Evolutionary conservation across 2,329 filamentous ascomycete species (phyloP).

Genomic region (Colletotrichum lupini): DNA sequence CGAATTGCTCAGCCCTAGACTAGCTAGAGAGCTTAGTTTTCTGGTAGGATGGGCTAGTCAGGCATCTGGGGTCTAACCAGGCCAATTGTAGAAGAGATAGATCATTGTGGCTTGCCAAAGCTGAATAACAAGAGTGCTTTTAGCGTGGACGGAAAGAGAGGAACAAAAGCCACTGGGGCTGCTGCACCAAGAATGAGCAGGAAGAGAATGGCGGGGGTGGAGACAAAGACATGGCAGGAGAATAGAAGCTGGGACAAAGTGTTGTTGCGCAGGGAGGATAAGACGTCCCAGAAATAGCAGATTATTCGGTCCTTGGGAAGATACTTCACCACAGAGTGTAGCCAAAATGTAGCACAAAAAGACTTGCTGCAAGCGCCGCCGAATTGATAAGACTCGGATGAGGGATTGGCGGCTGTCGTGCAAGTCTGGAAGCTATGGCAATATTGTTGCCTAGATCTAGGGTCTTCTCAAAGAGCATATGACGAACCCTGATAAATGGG

Average conservation of each 20-base stretch:
- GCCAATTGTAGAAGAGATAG: constrained; percentile 40
- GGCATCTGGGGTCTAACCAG: constrained; percentile 24
- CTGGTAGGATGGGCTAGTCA: constrained; percentile 37
- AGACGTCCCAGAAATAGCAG: background rate
- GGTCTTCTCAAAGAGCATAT: background rate
- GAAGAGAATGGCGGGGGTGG: constrained; percentile 32
- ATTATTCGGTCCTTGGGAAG: too few relatives aligned
- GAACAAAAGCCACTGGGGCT: background rate
- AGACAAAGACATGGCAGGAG: background rate
- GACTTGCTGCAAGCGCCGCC: background rate
- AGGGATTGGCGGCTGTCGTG: background rate
- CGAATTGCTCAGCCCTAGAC: constrained; percentile 39
- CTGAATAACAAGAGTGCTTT: constrained; percentile 43
- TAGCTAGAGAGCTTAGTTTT: constrained; percentile 41
- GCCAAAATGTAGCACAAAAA: background rate
- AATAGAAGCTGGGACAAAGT: background rate
- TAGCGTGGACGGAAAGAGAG: constrained; percentile 14
- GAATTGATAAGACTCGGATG: background rate
- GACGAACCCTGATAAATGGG: background rate
- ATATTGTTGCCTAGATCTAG: background rate
- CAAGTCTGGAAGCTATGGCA: background rate
- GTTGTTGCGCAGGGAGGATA: background rate
- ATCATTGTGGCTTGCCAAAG: constrained; percentile 48
- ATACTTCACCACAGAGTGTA: background rate
- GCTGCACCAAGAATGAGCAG: background rate